These are phyloP conservation scores for Lipomyces yamadae DNA, from an alignment of 805 yeast species.

Conservation along the genomic window DNA sequence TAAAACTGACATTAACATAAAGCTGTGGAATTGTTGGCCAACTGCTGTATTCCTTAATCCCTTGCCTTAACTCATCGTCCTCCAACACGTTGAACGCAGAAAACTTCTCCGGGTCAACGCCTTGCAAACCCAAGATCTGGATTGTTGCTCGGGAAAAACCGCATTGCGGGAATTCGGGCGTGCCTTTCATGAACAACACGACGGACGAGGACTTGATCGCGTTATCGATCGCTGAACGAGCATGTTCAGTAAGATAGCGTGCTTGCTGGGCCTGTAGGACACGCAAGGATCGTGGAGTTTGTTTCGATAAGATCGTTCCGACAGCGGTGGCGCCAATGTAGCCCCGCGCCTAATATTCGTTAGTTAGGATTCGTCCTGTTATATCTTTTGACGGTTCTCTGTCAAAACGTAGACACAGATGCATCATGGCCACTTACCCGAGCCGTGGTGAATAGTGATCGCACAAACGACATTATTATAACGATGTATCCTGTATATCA, in stretches of 20 bases:
- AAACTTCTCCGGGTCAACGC: conserved; percentile 94
- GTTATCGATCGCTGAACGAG: conserved; percentile 78
- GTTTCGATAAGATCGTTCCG: conserved; percentile 14
- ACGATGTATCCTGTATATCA: no score
- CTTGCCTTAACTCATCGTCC: conserved; percentile 90
- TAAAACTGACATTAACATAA: conserved; percentile 58
- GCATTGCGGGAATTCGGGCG: conserved; percentile 97
- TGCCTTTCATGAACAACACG: conserved; percentile 97
- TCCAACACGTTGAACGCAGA: conserved; percentile 97
- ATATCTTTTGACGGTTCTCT: background rate
- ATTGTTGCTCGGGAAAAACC: conserved; percentile 97
- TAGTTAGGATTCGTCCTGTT: background rate
- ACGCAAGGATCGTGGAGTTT: conserved; percentile 20
- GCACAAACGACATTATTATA: conserved; percentile 18
- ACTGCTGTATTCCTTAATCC: conserved; percentile 90
- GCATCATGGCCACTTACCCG: conserved; percentile 17
- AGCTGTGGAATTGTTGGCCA: conserved; percentile 99
- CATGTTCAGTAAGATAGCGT: conserved; percentile 74
- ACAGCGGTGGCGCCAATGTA: conserved; percentile 19
- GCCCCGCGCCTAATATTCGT: conserved; percentile 17
- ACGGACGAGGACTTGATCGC: conserved; percentile 92
- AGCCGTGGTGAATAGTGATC: conserved; percentile 20
- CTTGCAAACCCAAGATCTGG: conserved; percentile 91
- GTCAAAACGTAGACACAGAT: background rate
- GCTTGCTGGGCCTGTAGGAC: conserved; percentile 27